phyloP scores from a whole-genome alignment of 2,329 filamentous ascomycete species.

The Teratosphaeria gauchensis region DNA sequence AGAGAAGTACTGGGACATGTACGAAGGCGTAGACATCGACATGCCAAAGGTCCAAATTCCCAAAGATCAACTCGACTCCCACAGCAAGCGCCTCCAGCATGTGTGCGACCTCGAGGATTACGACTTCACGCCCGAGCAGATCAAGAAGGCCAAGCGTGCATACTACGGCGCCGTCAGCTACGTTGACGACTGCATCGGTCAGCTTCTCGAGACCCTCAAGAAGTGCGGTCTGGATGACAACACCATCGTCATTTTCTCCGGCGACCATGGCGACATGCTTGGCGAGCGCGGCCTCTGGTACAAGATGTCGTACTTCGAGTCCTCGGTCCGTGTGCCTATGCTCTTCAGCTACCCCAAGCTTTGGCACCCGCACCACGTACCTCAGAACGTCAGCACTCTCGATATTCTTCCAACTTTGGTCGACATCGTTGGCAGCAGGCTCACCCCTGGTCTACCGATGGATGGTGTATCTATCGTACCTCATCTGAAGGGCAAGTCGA shows the following conservation, averaged over 20 bases:
- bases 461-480: constrained; percentile 75
- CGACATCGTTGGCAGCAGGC: constrained; percentile 64
- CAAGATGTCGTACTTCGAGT: constrained; percentile 97
- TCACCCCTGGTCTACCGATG: constrained; percentile 65
- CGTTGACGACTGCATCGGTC: constrained; percentile 85
- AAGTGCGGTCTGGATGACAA: constrained; percentile 71
- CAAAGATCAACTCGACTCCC: constrained; percentile 72
- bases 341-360: constrained; percentile 70
- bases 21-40: constrained; percentile 79
- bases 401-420: constrained; percentile 85
- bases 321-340: constrained; percentile 79
- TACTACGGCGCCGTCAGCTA: constrained; percentile 93
- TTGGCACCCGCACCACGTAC: constrained; percentile 66
- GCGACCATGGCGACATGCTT: constrained; percentile 93
- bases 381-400: constrained; percentile 79
- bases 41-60: constrained; percentile 69
- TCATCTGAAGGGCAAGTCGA: constrained; percentile 58
- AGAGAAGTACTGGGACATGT: constrained; percentile 85
- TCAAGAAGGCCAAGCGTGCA: constrained; percentile 73
- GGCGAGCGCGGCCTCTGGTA: constrained; percentile 90
- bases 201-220: constrained; percentile 66
- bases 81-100: constrained; percentile 77
- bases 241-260: constrained; percentile 85
- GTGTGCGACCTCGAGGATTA: constrained; percentile 81
- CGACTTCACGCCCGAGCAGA: constrained; percentile 73